Evolutionary conservation across 768 basidiomycete genomes (phyloP), one percentile per base, ranked within the genome.

Genomic region (Galerina sulciceps): DNA sequence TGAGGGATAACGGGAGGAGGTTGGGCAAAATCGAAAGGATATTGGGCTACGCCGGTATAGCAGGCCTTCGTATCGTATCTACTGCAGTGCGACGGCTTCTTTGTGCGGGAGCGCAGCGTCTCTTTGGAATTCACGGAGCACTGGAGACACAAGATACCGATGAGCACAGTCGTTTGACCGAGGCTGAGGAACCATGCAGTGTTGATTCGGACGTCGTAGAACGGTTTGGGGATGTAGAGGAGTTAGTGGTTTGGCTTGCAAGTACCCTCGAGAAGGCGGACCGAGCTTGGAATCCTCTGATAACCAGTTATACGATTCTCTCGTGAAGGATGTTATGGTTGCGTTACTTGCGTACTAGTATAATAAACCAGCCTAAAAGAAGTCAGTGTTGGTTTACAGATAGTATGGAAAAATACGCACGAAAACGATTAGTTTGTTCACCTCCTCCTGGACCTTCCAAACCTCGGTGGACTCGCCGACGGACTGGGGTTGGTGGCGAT

Each of bases 361-460:
- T 58, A 71, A 71, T 22, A 71, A 57, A 56, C 70, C 69, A 38
- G 70, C 65, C 70, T 69, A 18, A 1, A 8, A 31, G 26, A 31
- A 4, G 26, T 31, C 8, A 8, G 26, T 31, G 2, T 31, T 31
- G 26, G 26, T 31, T 31, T 83, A 8, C 26, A 8, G 8, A 31
- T 8, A 31, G 26, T 31, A 31, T n/a, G n/a, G 26, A 3, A 26
- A 10, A 36, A 17, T 0, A 67, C 68, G 26, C 34, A 73, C 72
- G 38, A 73, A 71, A 8, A 73, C 69, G 20, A 73, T 57, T 0
- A 73, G 59, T 31, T 70, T 70, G 36, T 73, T 69, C 0, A 73
- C 68, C 54, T 73, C 72, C 20, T 73, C 70, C 36, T 69, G 70
- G 3, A 64, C 69, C 15, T 69, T 64, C n/a, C 70, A 71, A 61